Evolutionary conservation across 495 filamentous ascomycete species (phyloP), one percentile per base, ranked within the genome.

Genomic region (Podospora pseudocomata): DNA sequence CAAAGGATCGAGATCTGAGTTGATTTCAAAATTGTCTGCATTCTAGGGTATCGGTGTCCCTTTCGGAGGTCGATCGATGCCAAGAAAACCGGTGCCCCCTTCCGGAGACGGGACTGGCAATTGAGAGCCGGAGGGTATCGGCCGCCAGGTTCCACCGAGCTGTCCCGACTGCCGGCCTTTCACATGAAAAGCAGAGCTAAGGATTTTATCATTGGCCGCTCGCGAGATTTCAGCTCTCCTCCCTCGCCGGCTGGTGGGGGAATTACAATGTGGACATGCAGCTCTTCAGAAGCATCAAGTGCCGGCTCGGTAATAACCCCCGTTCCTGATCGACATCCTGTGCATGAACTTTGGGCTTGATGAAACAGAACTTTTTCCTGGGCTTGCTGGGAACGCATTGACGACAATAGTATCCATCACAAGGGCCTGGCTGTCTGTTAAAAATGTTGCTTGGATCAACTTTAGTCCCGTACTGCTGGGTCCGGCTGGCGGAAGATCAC

Each of bases 1-100:
- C 55, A 58, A 4, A 58, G n/a, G 13, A 58, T 58, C 55, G 55
- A 58, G 55, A 58, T 58, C n/a, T 58, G 55, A 26, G 23, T 58
- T 58, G n/a, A 1, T 58, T 58, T 26, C 11, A 1, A 5, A 58
- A 58, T 15, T 20, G 0, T 20, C n/a, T 9, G 1, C 5, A 4
- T 23, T 19, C 23, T 58, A 18, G 39, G 39, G 2, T 49, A 11
- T 49, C 39, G 39, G 15, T 16, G 39, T 16, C 15, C 39, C 39
- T 49, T 11, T 49, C 39, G 15, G 39, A 49, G 13, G 39, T 3
- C 39, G 7, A 49, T 3, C 39, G 7, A 49, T 9, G 39, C 39
- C 39, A 13, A 49, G 5, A 6, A 6, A 49, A 11, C 15, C 39
- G 39, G 39, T 7, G 30, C 30, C 39, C 39, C 11, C 13, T 49